phyloP scores from a whole-genome alignment of 768 basidiomycete species.

The Mycena olivaceomarginata region DNA sequence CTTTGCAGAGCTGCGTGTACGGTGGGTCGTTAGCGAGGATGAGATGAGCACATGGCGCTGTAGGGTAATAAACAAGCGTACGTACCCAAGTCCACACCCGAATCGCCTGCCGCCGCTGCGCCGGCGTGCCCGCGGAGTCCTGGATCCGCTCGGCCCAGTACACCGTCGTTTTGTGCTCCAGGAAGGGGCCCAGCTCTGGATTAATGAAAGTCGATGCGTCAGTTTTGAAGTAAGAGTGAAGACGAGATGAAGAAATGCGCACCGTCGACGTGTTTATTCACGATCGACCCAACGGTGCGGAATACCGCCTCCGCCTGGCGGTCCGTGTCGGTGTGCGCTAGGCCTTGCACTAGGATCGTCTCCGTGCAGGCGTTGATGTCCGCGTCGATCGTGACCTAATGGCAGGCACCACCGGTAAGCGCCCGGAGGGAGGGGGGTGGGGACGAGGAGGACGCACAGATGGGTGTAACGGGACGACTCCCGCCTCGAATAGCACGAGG shows the following conservation, averaged over 20 bases:
- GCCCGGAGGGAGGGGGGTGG: too few relatives aligned
- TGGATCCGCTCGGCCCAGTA: slow-evolving; percentile 73
- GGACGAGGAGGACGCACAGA: slow-evolving; percentile 71
- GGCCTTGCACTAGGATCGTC: slow-evolving; percentile 75
- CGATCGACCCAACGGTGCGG: slow-evolving; percentile 77
- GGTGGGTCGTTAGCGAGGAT: neutral
- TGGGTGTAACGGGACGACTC: slow-evolving; percentile 76
- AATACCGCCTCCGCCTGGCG: slow-evolving; percentile 74
- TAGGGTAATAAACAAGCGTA: neutral
- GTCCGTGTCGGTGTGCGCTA: slow-evolving; percentile 66
- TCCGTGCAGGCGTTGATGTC: slow-evolving; percentile 72
- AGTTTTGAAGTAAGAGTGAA: neutral
- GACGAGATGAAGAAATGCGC: slow-evolving; percentile 37
- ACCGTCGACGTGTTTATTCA: slow-evolving; percentile 90
- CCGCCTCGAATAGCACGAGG: slow-evolving; percentile 80
- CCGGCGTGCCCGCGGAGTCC: slow-evolving; percentile 51
- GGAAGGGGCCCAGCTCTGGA: slow-evolving; percentile 69
- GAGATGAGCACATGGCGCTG: neutral
- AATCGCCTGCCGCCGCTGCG: slow-evolving; percentile 72
- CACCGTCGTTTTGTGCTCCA: slow-evolving; percentile 60
- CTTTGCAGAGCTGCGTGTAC: slow-evolving; percentile 80
- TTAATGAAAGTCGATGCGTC: neutral
- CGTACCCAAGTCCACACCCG: slow-evolving; percentile 83
- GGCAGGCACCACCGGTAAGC: neutral
- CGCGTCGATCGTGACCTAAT: slow-evolving; percentile 64